phyloP scores from a whole-genome alignment of 2,329 filamentous ascomycete species.

The Neospermospora avenae region DNA sequence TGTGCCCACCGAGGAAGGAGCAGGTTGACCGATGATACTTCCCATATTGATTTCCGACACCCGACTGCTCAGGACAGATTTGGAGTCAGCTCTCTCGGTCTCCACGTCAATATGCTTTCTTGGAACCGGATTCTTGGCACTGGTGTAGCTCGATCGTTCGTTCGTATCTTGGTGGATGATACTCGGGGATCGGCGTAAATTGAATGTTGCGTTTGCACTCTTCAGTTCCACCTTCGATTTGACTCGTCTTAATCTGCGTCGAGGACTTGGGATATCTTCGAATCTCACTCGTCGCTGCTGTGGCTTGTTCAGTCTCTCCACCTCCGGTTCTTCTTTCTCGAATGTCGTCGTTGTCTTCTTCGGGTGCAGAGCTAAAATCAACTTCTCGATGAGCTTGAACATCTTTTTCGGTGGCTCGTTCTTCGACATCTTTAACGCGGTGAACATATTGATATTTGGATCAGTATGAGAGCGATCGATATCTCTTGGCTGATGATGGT shows the following conservation, averaged over 20 bases:
- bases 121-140: not conserved
- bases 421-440: not conserved
- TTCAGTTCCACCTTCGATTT: not conserved
- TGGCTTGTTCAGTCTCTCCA: not conserved
- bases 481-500: not conserved
- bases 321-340: not conserved
- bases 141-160: not conserved
- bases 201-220: not conserved
- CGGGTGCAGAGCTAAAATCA: not conserved
- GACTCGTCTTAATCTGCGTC: not conserved
- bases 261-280: not conserved
- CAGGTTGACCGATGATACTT: not conserved
- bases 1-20: not conserved
- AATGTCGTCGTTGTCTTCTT: not conserved
- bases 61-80: conserved; percentile 6
- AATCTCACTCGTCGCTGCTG: not conserved
- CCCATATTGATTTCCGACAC: conserved; percentile 5
- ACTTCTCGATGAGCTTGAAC: not conserved
- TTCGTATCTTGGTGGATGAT: not conserved
- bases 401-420: not conserved
- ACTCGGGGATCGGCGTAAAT: not conserved
- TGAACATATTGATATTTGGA: not conserved
- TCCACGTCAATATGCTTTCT: not conserved
- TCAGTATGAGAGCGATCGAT: too few species aligned
- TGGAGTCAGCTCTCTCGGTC: not conserved